Percentiles rank a stretch among this genome's conserved stretches.
Evolutionary conservation across 2,329 filamentous ascomycete species (phyloP).

Genomic region (Nigrospora osmanthi): DNA sequence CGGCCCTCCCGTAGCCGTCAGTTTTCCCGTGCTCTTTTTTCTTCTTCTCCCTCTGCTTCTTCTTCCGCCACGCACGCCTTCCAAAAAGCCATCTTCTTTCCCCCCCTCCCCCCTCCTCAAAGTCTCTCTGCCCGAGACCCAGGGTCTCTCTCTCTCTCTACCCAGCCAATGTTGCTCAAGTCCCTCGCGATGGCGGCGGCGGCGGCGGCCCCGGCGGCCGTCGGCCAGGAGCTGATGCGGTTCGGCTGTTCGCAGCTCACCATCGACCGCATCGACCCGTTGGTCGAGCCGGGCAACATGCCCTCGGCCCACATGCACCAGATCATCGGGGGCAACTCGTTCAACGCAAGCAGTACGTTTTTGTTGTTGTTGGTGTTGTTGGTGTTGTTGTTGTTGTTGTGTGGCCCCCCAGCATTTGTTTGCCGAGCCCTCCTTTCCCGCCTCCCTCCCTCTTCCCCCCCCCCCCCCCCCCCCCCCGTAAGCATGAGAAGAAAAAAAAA

Average conservation of each 20-base stretch:
- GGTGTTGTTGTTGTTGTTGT: no score
- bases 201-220: constrained; percentile 12
- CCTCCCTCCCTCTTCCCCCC: no score
- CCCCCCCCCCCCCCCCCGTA: no score
- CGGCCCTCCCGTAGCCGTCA: no score
- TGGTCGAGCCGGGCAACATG: constrained; percentile 19
- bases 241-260: constrained; percentile 26
- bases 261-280: constrained; percentile 22
- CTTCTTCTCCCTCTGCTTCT: neutral
- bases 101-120: no score
- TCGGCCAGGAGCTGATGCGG: constrained; percentile 26
- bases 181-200: constrained; percentile 17
- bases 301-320: constrained; percentile 23
- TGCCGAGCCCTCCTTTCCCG: no score
- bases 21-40: no score
- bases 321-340: constrained; percentile 22
- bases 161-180: constrained; percentile 20
- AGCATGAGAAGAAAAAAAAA: neutral
- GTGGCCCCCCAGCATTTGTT: no score
- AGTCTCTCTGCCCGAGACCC: neutral
- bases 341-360: constrained; percentile 19
- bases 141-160: neutral
- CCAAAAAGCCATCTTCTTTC: no score
- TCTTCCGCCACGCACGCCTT: neutral
- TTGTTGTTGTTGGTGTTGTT: no score